Evolutionary conservation across 1,284 basidiomycete species (phyloP), one percentile per base, ranked within the genome.

Genomic region (Agaricales sp.): DNA sequence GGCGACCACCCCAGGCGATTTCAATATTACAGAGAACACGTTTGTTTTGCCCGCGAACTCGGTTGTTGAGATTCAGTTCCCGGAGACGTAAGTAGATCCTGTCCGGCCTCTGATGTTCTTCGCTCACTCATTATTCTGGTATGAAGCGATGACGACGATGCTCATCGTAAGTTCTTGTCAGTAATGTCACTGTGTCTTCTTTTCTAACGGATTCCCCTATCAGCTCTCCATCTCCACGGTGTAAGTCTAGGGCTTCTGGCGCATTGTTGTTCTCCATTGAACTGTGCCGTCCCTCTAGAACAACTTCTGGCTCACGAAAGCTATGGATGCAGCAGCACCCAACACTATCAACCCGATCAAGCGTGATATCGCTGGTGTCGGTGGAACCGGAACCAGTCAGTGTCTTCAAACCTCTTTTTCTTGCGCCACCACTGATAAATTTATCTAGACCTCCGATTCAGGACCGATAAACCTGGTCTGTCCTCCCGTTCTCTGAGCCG

Each of bases 21-120:
- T 62, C 56, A 55, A 58, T 43, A 39, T 51, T 16, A 58, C 58
- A 1, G 63, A 63, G 52, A 60, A 63, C 50, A 64, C 60, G 2
- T 62, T 63, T 47, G 46, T 61, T 20, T 50, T 62, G n/a, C 58
- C 58, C 4, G 25, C 38, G 13, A 58, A 60, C 51, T 53, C 55
- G 24, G 52, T 55, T 21, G 54, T 63, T 22, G 54, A 63, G 47
- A 26, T 62, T 41, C 47, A 49, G 2, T 56, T 63, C 54, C 55
- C 53, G 18, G 52, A 56, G 18, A 56, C 44, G 53, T 57, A 43
- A 43, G 52, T 22, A n/a, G n/a, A 24, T 4, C 13, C n/a, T 25
- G 14, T 25, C 43, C 2, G 21, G 3, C 30, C 11, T 35, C 11
- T n/a, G 30, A 11, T 35, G 8, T n/a, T 8, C 30, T 35, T 35